Evolutionary conservation across 2,329 filamentous ascomycete species (phyloP), one percentile per base, ranked within the genome.

Genomic region (Neoarthrinium moseri): DNA sequence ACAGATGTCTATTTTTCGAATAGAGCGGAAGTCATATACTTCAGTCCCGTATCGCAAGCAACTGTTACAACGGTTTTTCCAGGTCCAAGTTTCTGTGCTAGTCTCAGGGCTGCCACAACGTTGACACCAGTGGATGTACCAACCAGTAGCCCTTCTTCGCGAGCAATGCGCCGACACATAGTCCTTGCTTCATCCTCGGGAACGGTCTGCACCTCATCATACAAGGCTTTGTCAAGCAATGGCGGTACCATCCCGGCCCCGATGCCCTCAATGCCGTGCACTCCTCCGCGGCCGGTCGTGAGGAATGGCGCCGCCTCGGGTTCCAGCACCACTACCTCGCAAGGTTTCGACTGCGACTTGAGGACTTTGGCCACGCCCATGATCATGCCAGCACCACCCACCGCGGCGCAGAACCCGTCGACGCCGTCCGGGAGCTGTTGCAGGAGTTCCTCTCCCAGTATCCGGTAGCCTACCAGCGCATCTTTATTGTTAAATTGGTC

Each of bases 51-150:
- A 17, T 40, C 37, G 15, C 37, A 40, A n/a, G 37, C 37, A 13
- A 40, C 37, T 2, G 37, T 40, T 4, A 29, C 37, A 8, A 40
- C 37, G n/a, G 37, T 40, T 18, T 40, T 40, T 22, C 37, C 37
- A 6, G 24, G 13, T 15, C 37, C 37, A 13, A 40, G 24, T 29
- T 40, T 26, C 2, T 7, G 11, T 15, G 37, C 37, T 18, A 40
- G 24, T n/a, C 13, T 17, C 15, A 40, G 27, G 12, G 37, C 37
- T 15, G 37, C 37, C 8, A 40, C 37, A n/a, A 40, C 37, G 17
- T 40, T 40, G n/a, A 40, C 10, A 10, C 37, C 37, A 17, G 37
- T 29, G 15, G 37, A 40, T 1, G 37, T 40, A 17, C 37, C 37
- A n/a, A 40, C 37, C n/a, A 40, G 37, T 6, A 40, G 27, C 5